Evolutionary conservation across 805 yeast species (phyloP).

Genomic region (Blastobotrys muscicola): DNA sequence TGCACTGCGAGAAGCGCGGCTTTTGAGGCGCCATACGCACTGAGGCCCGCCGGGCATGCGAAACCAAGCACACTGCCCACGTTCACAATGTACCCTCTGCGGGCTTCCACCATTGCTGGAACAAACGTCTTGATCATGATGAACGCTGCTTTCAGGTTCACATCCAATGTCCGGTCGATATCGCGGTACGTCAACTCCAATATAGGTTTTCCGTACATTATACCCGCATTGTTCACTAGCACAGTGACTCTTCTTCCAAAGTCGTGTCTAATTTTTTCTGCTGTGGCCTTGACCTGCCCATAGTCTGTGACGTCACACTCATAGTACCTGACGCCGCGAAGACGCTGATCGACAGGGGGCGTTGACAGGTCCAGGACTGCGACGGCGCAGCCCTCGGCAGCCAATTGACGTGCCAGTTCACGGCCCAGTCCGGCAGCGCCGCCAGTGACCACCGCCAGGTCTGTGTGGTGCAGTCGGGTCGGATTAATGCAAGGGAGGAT

Average conservation of each 20-base stretch:
- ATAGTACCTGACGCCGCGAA: conserved; percentile 42
- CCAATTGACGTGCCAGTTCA: conserved; percentile 44
- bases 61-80: conserved; percentile 80
- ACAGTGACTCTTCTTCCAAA: conserved; percentile 51
- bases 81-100: conserved; percentile 70
- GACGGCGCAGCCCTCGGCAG: conserved; percentile 38
- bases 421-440: conserved; percentile 74
- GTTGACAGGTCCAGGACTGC: conserved; percentile 57
- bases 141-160: conserved; percentile 64
- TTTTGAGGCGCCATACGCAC: conserved; percentile 83
- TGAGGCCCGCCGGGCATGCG: conserved; percentile 69
- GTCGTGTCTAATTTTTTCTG: conserved; percentile 33
- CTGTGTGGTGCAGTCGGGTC: conserved; percentile 23
- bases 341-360: conserved; percentile 23
- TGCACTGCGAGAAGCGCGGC: conserved; percentile 80
- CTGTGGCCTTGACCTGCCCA: conserved; percentile 34
- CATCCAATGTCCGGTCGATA: conserved; percentile 51
- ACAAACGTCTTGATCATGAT: conserved; percentile 60
- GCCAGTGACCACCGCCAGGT: conserved; percentile 72
- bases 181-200: conserved; percentile 46
- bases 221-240: conserved; percentile 80
- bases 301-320: conserved; percentile 61
- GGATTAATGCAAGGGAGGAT: not conserved
- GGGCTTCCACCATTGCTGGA: conserved; percentile 54
- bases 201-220: conserved; percentile 48